Base-by-base conservation (phyloP, 1,139 yeast species). In the Zygosaccharomyces pseudobailii region DNA sequence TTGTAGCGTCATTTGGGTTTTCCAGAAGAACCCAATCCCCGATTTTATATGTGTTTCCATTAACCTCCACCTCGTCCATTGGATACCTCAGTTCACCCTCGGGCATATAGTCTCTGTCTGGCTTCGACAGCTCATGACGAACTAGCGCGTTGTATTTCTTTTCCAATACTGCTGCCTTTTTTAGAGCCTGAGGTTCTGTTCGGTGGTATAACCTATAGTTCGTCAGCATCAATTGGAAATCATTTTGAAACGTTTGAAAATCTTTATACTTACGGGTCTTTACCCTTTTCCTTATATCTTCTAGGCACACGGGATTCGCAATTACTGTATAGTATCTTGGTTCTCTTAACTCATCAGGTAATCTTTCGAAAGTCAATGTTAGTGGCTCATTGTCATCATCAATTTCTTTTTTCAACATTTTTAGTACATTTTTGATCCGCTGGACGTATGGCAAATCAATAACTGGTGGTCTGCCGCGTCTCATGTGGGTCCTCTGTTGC, bases 11-110 rank as follows among this genome's bases (percentile, higher is more conserved):
- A 63, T 89, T 90, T 17, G 89, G 88, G 63, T 92, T 92, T 54
- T 78, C 79, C 50, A 92, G 75, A 54, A 89, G 78, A 7, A 92
- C 88, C 98, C 98, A 92, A 67, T 90, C 97, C 51, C 98, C 98
- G 40, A 92, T 89, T 55, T 78, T 78, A 69, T 87, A 92, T 8
- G 74, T 72, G 55, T 80, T 82, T 2, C 90, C 95, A 54, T 83
- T 78, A 41, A 83, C 78, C 43, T 80, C 84, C 40, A 87, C 76
- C 46, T 79, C 76, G 64, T 89, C 95, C 49, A 90, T 73, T 5
- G 96, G 95, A 55, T 82, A 75, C 53, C 95, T 80, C 37, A 85
- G 72, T 17, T 86, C 81, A 50, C 82, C 87, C 36, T 82, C 76
- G 31, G 84, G 82, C 57, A 86, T 79, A 57, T 82, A 84, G 48